Percentiles rank a stretch among this genome's conserved stretches.
Evolutionary conservation across 176 grass and related monocot genomes (phyloP).

Genomic region (Carex pumila): DNA sequence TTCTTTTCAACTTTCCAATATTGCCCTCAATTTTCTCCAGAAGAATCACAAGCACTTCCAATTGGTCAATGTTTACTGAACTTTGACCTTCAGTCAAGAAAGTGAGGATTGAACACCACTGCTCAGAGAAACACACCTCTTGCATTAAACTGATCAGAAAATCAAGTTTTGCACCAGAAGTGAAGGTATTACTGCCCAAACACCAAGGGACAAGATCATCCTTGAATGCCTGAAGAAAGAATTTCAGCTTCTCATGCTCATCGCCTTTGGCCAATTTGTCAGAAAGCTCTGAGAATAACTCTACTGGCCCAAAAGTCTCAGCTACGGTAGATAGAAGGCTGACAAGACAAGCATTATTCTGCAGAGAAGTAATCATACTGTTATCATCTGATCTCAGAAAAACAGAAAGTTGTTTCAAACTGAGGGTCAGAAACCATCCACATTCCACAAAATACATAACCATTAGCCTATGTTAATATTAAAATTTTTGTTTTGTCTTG

Average conservation of each 20-base stretch:
- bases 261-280: slow-evolving; percentile 18
- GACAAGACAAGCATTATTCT: slow-evolving; percentile 58
- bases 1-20: slow-evolving; percentile 41
- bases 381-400: background rate
- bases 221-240: slow-evolving; percentile 58
- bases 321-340: slow-evolving; percentile 53
- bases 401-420: background rate
- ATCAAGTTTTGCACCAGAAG: slow-evolving; percentile 61
- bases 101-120: slow-evolving; percentile 58
- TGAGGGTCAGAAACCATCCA: background rate
- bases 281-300: slow-evolving; percentile 28
- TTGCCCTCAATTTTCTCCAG: slow-evolving; percentile 59
- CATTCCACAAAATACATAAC: background rate
- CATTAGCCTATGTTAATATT: background rate
- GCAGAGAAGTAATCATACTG: slow-evolving; percentile 27
- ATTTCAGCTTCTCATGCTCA: slow-evolving; percentile 33
- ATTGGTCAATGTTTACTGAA: slow-evolving; percentile 23
- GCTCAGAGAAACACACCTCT: slow-evolving; percentile 71
- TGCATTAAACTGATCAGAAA: slow-evolving; percentile 68
- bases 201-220: slow-evolving; percentile 77
- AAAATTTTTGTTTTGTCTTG: background rate
- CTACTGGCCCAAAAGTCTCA: slow-evolving; percentile 60
- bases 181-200: slow-evolving; percentile 49
- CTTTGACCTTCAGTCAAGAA: slow-evolving; percentile 28
- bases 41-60: slow-evolving; percentile 55